Conservation (phyloP, 2,329 filamentous ascomycete species). For the Zalaria sp. region DNA sequence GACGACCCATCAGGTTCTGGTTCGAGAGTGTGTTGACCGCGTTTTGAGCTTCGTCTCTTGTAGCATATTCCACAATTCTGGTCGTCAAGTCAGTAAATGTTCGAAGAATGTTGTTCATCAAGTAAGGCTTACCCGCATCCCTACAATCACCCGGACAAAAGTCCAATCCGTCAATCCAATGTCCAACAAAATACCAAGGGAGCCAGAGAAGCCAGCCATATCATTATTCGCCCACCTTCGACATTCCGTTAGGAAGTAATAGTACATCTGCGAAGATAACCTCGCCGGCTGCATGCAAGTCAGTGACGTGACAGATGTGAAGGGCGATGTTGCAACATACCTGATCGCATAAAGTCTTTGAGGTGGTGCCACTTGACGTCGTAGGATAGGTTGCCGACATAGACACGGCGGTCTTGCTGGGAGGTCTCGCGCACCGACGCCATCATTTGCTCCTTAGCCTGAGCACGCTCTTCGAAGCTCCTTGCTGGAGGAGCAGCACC, state of each 20-base stretch:
- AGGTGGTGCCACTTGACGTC: slow-evolving; percentile 99
- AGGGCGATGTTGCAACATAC: slow-evolving; percentile 41
- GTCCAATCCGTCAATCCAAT: slow-evolving; percentile 98
- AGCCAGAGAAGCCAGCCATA: slow-evolving; percentile 64
- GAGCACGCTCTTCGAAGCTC: slow-evolving; percentile 69
- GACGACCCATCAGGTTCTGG: slow-evolving; percentile 94
- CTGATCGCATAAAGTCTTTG: slow-evolving; percentile 99
- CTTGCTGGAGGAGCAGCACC: slow-evolving; percentile 29
- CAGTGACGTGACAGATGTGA: slow-evolving; percentile 12
- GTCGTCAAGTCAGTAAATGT: slow-evolving; percentile 17
- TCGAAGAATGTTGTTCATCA: background rate
- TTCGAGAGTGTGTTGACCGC: slow-evolving; percentile 97
- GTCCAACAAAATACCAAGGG: slow-evolving; percentile 55
- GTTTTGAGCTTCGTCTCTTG: slow-evolving; percentile 95
- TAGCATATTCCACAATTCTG: slow-evolving; percentile 99
- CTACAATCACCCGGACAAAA: slow-evolving; percentile 80
- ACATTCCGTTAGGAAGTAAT: slow-evolving; percentile 99
- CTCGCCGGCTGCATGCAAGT: slow-evolving; percentile 64
- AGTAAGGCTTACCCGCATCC: slow-evolving; percentile 83
- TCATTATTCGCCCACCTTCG: slow-evolving; percentile 95
- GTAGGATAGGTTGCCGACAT: slow-evolving; percentile 97
- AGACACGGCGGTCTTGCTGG: slow-evolving; percentile 97
- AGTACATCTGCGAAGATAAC: slow-evolving; percentile 99
- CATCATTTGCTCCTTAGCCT: slow-evolving; percentile 91
- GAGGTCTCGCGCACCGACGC: slow-evolving; percentile 83